A percentile compares a stretch with the other conserved stretches of the same genome.
Evolutionary conservation across 768 basidiomycete genomes (phyloP).

Genomic region (Daedaleopsis sinensis): DNA sequence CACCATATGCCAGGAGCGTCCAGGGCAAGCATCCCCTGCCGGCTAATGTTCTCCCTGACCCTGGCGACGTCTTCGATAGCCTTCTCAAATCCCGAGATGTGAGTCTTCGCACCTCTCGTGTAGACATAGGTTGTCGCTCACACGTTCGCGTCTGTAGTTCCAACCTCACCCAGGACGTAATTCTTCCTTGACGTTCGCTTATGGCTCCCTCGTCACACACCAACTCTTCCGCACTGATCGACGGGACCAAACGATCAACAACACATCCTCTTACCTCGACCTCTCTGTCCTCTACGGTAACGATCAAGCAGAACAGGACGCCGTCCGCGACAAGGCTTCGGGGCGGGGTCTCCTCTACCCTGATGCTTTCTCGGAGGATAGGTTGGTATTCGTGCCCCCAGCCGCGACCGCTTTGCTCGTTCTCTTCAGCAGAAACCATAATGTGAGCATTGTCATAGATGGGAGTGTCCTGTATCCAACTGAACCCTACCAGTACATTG

Average conservation of each 20-base stretch:
- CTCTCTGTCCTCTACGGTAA: constrained; percentile 59
- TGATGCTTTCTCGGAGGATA: constrained; percentile 56
- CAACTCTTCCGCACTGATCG: constrained; percentile 49
- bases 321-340: constrained; percentile 46
- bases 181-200: constrained; percentile 34
- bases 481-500: constrained; percentile 47
- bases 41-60: constrained; percentile 50
- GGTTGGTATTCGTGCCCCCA: constrained; percentile 56
- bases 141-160: constrained; percentile 8
- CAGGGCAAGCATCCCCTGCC: constrained; percentile 46
- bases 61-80: constrained; percentile 42
- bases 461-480: background rate
- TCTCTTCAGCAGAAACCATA: constrained; percentile 62
- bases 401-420: constrained; percentile 55
- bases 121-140: background rate
- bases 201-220: constrained; percentile 30
- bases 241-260: constrained; percentile 48
- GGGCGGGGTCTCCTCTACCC: constrained; percentile 56
- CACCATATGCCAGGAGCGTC: constrained; percentile 56
- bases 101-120: background rate
- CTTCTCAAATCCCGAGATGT: constrained; percentile 37
- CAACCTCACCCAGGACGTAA: constrained; percentile 36
- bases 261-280: constrained; percentile 59
- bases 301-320: constrained; percentile 41
- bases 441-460: constrained; percentile 34